phyloP scores from a whole-genome alignment of 805 yeast genomes.

The Candida succiphila region DNA sequence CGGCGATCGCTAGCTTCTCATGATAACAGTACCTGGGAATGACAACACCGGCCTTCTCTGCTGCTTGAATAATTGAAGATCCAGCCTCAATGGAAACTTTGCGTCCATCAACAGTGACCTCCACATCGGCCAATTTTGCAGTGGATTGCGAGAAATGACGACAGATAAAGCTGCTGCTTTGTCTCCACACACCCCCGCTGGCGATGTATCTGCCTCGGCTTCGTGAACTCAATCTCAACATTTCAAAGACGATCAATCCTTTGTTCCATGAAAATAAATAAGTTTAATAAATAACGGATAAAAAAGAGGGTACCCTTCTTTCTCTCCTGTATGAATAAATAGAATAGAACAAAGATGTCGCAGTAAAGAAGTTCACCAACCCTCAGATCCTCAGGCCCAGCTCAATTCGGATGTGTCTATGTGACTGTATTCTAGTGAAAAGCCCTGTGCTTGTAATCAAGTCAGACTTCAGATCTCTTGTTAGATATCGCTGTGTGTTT shows the following conservation, averaged over 20 bases:
- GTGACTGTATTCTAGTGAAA: too few species aligned
- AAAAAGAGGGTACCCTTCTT: neutral
- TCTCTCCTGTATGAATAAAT: neutral
- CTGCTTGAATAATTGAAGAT: conserved; percentile 82
- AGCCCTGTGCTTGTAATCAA: too few species aligned
- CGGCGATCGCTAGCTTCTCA: conserved; percentile 83
- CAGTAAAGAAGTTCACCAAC: too few species aligned
- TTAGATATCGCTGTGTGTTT: too few species aligned
- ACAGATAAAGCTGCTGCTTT: neutral
- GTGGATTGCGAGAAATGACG: conserved; percentile 8
- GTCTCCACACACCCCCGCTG: too few species aligned
- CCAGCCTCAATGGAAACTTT: conserved; percentile 77
- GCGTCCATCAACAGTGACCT: conserved; percentile 54
- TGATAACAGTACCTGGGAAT: conserved; percentile 89
- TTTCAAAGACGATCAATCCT: neutral
- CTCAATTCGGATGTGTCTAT: too few species aligned
- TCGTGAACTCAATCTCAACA: conserved; percentile 1
- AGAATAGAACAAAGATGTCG: too few species aligned
- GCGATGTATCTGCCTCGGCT: conserved; percentile 1
- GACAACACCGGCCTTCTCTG: conserved; percentile 81
- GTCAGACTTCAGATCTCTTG: too few species aligned
- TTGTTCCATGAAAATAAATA: too few species aligned
- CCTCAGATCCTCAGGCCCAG: too few species aligned
- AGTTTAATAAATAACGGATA: neutral
- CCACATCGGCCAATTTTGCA: conserved; percentile 13